Percentiles rank a stretch among this genome's conserved stretches.
These are phyloP conservation scores for Rhodomyrtus psidioides DNA, from an alignment of 441 rosid species.

Conservation along the genomic window DNA sequence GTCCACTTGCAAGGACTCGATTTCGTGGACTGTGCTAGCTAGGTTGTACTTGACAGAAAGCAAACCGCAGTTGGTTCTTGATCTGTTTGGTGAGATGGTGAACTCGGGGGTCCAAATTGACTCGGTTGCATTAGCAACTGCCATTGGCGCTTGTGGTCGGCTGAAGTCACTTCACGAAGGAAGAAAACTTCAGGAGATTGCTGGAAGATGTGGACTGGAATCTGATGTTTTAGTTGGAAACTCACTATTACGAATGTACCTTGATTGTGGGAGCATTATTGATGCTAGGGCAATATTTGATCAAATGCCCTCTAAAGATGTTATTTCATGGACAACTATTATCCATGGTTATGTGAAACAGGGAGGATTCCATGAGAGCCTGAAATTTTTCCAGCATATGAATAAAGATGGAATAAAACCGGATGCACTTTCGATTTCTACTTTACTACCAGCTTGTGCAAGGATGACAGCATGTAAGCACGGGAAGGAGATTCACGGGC, in stretches of 20 bases:
- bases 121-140: slow-evolving; percentile 33
- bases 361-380: slow-evolving; percentile 34
- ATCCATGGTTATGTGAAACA: slow-evolving; percentile 27
- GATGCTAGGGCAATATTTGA: slow-evolving; percentile 27
- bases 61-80: slow-evolving; percentile 23
- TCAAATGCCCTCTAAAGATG: slow-evolving; percentile 29
- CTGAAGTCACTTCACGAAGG: slow-evolving; percentile 32
- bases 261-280: slow-evolving; percentile 21
- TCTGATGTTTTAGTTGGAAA: slow-evolving; percentile 32
- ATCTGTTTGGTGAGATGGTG: slow-evolving; percentile 31
- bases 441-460: slow-evolving; percentile 41
- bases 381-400: slow-evolving; percentile 39
- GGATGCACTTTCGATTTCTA: slow-evolving; percentile 21
- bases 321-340: slow-evolving; percentile 38
- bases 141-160: slow-evolving; percentile 25
- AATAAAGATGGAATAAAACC: slow-evolving; percentile 21
- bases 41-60: slow-evolving; percentile 24
- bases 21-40: slow-evolving; percentile 35
- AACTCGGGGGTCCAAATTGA: slow-evolving; percentile 17
- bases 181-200: slow-evolving; percentile 25
- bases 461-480: slow-evolving; percentile 32
- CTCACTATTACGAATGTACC: slow-evolving; percentile 41
- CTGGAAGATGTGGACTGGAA: slow-evolving; percentile 27
- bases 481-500: slow-evolving; percentile 36
- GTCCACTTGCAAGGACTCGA: slow-evolving; percentile 21